Base-by-base conservation (phyloP, 1,284 basidiomycete genomes). In the Blastosporella zonata region DNA sequence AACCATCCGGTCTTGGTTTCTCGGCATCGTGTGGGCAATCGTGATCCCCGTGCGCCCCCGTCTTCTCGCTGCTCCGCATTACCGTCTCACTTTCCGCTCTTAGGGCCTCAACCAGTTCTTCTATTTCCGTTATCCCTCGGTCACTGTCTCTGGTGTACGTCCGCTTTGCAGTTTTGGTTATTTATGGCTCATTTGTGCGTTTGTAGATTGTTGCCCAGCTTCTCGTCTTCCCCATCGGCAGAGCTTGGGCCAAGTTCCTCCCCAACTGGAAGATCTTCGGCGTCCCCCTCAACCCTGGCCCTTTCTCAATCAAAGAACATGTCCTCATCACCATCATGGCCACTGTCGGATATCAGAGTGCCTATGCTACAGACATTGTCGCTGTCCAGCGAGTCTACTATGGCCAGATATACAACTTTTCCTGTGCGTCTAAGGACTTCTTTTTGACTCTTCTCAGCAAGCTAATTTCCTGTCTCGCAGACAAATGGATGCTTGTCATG, bases 401-500 rank as follows among this genome's bases (percentile, higher is more conserved):
- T 56, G 65, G 77, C 51, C 83, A 89, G 62, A 69, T 54, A 12
- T 84, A 78, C 62, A 81, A 78, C 59, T 88, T 87, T 62, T 60
- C 70, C 47, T 88, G 78, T 81, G 52, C 55, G 77, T 67, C 9
- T 13, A 12, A n/a, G 39, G 21, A 33, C 9, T 33, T 22, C 22
- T 46, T 44, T 20, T 12, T 21, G 23, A 22, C 9, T 33, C 8
- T 6, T 21, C 17, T 45, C 12, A 20, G 10, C 28, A 29, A 20
- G 42, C 43, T 49, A 20, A 45, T 34, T 25, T 23, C 28, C 6
- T 23, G 23, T 22, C 8, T 43, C 36, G 22, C 49, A 79, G 77
- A 84, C 77, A 81, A 87, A 75, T 82, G 84, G 75, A 75, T 95
- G 64, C 66, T 95, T 34, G 79, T 92, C 21, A 81, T 97, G 71